These are phyloP conservation scores for Mycena capillaripes DNA, from an alignment of 768 basidiomycete species.

Conservation along the genomic window DNA sequence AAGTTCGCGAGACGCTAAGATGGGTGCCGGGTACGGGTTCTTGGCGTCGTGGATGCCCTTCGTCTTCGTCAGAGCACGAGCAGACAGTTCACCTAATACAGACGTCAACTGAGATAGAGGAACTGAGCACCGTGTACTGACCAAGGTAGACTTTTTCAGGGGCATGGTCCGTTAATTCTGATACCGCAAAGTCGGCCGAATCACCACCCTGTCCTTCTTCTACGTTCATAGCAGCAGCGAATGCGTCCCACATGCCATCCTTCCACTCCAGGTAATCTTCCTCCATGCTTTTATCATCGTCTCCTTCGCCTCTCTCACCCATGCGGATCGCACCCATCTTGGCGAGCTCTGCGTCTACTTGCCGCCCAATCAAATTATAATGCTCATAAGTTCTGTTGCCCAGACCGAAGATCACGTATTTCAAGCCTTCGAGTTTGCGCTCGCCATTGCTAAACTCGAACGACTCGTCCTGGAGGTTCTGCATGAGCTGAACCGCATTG, in stretches of 20 bases:
- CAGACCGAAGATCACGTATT: slow-evolving; percentile 95
- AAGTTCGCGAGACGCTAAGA: slow-evolving; percentile 83
- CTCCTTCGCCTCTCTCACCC: slow-evolving; percentile 94
- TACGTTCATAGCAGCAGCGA: slow-evolving; percentile 85
- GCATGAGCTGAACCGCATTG: slow-evolving; percentile 95
- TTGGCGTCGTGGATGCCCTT: slow-evolving; percentile 98
- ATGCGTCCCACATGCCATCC: slow-evolving; percentile 95
- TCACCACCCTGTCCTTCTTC: slow-evolving; percentile 98
- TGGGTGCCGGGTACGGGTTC: slow-evolving; percentile 94
- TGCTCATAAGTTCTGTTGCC: slow-evolving; percentile 97
- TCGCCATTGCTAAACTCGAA: slow-evolving; percentile 90
- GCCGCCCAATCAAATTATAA: slow-evolving; percentile 91
- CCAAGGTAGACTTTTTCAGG: slow-evolving; percentile 95
- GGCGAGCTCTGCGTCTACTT: slow-evolving; percentile 79
- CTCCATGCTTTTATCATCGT: slow-evolving; percentile 99
- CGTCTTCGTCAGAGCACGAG: slow-evolving; percentile 91
- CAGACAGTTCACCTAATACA: slow-evolving; percentile 88
- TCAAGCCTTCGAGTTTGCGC: slow-evolving; percentile 83
- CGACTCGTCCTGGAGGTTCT: slow-evolving; percentile 88
- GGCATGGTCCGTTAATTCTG: slow-evolving; percentile 82
- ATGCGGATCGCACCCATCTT: slow-evolving; percentile 89
- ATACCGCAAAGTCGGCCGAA: slow-evolving; percentile 92
- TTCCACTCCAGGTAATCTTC: slow-evolving; percentile 99
- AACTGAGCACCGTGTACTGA: slow-evolving; percentile 48
- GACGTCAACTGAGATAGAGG: slow-evolving; percentile 29